Evolutionary conservation across 768 basidiomycete genomes (phyloP), one percentile per base, ranked within the genome.

Genomic region (Glaciozyma antarctica): DNA sequence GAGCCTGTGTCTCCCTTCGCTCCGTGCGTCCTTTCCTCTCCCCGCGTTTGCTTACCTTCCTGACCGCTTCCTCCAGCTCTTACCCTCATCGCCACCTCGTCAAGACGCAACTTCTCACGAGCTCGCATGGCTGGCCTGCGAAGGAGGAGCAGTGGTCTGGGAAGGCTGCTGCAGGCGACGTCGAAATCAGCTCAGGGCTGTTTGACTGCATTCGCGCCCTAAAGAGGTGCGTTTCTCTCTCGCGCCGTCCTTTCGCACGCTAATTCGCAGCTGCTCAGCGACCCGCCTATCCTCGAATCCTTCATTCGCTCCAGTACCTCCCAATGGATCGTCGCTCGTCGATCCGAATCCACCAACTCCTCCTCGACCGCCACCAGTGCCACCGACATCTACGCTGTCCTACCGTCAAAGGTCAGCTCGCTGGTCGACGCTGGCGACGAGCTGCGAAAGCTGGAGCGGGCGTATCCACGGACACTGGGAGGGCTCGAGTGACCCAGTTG

Each of bases 351-450:
- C 22, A 24, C 52, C 8, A 43, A 49, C 22, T 26, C 17, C 41
- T 16, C 41, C 13, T 28, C 58, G 21, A 1, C 38, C 1, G 45
- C 59, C 9, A 10, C 24, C 24, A 16, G 24, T 16, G 2, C 54
- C 9, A 51, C 54, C 9, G 60, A 61, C n/a, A 48, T 61, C 8
- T 65, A 43, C 32, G 60, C 55, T 22, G 53, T 64, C 17, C 19
- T 65, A 22, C 45, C 54, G 3, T 38, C 47, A 28, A 55, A 51
- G 51, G 21, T 47, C 16, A 30, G 47, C 16, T 45, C 41, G 13
- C 43, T 65, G 13, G 41, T 65, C 30, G 64, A 65, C 5, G 64
- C 64, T 3, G 64, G 54, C 19, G 64, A 65, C 47, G 64, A 65
- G 64, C 30, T 58, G 22, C 41, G 60, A 30, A 41, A n/a, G 41